Evolutionary conservation across 2,329 filamentous ascomycete genomes (phyloP).

Genomic region (Phaeosphaeria sp.): DNA sequence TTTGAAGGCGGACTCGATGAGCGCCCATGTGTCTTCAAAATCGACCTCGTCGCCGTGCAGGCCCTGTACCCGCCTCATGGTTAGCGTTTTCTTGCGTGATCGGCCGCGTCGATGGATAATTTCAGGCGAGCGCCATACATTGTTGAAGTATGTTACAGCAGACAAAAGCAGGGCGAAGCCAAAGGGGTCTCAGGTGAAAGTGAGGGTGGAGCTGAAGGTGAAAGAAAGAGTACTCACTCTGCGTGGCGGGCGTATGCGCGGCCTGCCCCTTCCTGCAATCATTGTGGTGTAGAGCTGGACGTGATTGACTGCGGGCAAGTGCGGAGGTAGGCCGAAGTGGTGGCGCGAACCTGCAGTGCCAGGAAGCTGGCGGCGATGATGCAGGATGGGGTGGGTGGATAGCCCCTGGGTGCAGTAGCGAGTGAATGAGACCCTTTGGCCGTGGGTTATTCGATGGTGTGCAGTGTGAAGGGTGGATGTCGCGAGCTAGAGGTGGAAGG

Average conservation of each 20-base stretch:
- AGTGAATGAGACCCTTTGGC: not conserved
- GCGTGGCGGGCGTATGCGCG: slow-evolving; percentile 71
- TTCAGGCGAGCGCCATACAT: not conserved
- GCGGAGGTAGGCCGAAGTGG: not conserved
- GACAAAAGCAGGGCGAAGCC: not conserved
- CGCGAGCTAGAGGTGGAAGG: not conserved
- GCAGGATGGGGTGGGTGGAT: not conserved
- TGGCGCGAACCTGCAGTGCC: not conserved
- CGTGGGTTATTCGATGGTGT: not conserved
- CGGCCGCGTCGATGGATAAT: not conserved
- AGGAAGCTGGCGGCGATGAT: not conserved
- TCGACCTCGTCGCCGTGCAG: slow-evolving; percentile 70
- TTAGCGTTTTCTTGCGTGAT: slow-evolving; percentile 10
- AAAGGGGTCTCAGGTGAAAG: slow-evolving; percentile 5
- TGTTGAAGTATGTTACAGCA: not conserved
- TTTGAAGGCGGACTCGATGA: slow-evolving; percentile 75
- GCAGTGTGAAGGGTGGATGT: not conserved
- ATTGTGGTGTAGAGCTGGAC: slow-evolving; percentile 37
- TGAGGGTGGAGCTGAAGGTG: not conserved
- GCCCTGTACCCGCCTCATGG: slow-evolving; percentile 53
- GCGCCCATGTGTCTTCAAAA: slow-evolving; percentile 85
- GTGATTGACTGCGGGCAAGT: slow-evolving; percentile 6
- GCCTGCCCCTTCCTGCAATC: slow-evolving; percentile 61
- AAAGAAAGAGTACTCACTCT: slow-evolving; percentile 60
- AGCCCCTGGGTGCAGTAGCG: not conserved